These are phyloP conservation scores for Alnus glutinosa DNA, from an alignment of 306 rosid species.

Conservation along the genomic window DNA sequence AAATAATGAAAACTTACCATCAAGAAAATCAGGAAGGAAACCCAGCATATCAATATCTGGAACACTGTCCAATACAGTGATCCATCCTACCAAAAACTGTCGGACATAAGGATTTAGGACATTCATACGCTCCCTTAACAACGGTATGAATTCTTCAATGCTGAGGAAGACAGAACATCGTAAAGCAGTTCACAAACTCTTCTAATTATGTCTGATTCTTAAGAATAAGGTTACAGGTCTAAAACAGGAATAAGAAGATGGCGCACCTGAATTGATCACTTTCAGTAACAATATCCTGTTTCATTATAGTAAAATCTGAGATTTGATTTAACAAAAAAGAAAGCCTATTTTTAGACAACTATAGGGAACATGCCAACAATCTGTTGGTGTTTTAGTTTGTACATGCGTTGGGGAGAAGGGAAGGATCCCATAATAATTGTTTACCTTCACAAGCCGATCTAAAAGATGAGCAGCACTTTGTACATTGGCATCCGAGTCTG, in stretches of 20 bases:
- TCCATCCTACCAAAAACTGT: constrained; percentile 99
- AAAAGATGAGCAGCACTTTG: constrained; percentile 99
- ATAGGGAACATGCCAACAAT: constrained; percentile 25
- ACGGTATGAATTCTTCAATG: constrained; percentile 96
- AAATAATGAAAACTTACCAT: constrained; percentile 48
- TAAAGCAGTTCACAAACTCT: constrained; percentile 20
- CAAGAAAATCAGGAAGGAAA: constrained; percentile 92
- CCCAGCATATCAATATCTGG: constrained; percentile 99
- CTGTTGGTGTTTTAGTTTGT: constrained; percentile 6
- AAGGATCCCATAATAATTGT: not conserved
- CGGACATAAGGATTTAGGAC: constrained; percentile 97
- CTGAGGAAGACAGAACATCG: constrained; percentile 44
- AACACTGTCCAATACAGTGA: constrained; percentile 95
- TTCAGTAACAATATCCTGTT: constrained; percentile 98
- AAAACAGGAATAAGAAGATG: constrained; percentile 29
- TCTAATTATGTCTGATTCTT: constrained; percentile 24
- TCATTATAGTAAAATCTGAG: constrained; percentile 41
- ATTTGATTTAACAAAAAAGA: constrained; percentile 24
- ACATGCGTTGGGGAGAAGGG: constrained; percentile 13
- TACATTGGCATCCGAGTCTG: constrained; percentile 92
- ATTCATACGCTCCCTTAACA: constrained; percentile 99
- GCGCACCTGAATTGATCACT: constrained; percentile 97
- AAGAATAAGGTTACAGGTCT: constrained; percentile 24
- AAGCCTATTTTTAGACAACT: constrained; percentile 21
- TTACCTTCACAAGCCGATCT: constrained; percentile 97